A percentile compares a stretch with the other conserved stretches of the same genome.
phyloP scores from a whole-genome alignment of 148 eudicot genomes.

The Rhododendron ovatum region DNA sequence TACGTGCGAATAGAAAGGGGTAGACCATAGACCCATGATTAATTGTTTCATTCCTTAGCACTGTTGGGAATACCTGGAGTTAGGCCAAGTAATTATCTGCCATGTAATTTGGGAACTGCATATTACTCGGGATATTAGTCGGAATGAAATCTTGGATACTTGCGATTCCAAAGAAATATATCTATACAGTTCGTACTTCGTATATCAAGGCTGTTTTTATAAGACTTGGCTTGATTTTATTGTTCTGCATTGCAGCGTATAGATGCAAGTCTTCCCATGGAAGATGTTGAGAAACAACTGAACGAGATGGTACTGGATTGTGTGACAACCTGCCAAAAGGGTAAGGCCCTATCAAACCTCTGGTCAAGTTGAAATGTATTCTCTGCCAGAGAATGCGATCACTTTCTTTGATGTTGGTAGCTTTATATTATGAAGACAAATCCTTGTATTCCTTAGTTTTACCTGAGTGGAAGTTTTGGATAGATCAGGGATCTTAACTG shows the following conservation, averaged over 20 bases:
- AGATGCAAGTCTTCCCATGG: conserved; percentile 68
- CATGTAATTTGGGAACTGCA: background rate
- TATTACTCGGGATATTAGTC: background rate
- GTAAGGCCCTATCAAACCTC: conserved; percentile 17
- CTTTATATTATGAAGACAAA: background rate
- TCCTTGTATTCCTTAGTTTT: background rate
- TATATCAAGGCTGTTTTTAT: background rate
- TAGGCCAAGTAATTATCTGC: background rate
- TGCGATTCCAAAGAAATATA: background rate
- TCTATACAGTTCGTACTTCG: background rate
- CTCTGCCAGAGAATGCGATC: background rate
- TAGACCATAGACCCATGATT: background rate
- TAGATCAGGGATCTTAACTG: background rate
- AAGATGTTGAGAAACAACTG: conserved; percentile 73
- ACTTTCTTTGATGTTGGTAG: background rate
- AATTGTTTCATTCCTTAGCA: background rate
- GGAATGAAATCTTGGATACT: background rate
- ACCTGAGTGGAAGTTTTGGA: background rate
- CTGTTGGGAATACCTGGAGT: background rate
- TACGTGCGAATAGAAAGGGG: background rate
- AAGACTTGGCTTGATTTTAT: background rate
- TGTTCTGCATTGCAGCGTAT: conserved; percentile 37
- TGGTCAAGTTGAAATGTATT: conserved; percentile 6
- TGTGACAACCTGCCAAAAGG: conserved; percentile 24
- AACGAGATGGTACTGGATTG: conserved; percentile 43